These are phyloP conservation scores for Eucommia ulmoides DNA, from an alignment of 257 asterid species.

Conservation along the genomic window DNA sequence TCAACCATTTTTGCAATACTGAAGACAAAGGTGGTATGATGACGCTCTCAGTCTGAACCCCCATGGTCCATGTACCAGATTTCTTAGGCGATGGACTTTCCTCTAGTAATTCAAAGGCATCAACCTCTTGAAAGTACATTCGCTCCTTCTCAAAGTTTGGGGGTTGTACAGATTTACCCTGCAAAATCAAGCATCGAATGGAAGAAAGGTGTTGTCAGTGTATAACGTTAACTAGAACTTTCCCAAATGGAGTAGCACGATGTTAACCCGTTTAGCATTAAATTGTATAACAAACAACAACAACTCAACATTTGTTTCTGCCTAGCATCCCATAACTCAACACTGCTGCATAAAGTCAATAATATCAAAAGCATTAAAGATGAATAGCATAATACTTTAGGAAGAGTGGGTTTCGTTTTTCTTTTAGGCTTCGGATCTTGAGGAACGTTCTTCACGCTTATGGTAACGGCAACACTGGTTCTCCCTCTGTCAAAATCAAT, in stretches of 20 bases:
- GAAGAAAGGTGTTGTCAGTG: neutral
- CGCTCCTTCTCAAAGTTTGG: conserved; percentile 59
- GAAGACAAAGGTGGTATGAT: conserved; percentile 60
- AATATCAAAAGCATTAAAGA: conserved; percentile 6
- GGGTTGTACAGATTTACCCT: conserved; percentile 46
- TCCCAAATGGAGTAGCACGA: neutral
- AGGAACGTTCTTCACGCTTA: conserved; percentile 39
- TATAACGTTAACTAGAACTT: neutral
- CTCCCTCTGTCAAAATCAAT: conserved; percentile 61
- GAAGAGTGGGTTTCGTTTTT: conserved; percentile 78
- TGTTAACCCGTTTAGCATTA: neutral
- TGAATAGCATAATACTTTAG: conserved; percentile 40
- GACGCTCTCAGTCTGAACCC: conserved; percentile 26
- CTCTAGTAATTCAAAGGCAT: conserved; percentile 73
- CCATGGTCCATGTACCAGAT: conserved; percentile 57
- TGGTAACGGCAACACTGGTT: conserved; percentile 70
- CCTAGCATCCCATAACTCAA: neutral
- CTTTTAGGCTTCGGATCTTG: conserved; percentile 41
- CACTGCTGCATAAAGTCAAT: neutral
- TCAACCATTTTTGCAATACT: conserved; percentile 63
- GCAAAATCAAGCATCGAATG: neutral
- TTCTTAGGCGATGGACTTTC: conserved; percentile 98
- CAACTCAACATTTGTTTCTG: too few species aligned
- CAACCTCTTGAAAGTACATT: conserved; percentile 84
- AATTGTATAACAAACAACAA: too few species aligned